Evolutionary conservation across 1,284 basidiomycete genomes (phyloP).

Genomic region (Anthracocystis walkeri): DNA sequence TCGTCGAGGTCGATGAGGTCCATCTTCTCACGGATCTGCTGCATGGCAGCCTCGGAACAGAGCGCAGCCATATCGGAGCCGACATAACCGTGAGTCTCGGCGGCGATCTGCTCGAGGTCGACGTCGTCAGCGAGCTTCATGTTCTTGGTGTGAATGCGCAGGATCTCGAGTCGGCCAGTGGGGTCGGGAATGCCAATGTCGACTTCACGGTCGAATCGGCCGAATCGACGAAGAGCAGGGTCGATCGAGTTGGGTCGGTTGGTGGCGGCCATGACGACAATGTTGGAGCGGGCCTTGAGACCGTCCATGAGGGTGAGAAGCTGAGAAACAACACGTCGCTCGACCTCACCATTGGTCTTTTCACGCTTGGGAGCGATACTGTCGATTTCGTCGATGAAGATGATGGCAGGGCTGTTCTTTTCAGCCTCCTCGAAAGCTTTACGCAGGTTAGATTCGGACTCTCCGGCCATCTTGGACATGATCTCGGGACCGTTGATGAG

Average conservation of each 20-base stretch:
- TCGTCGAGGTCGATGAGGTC: conserved; percentile 82
- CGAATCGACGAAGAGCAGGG: conserved; percentile 95
- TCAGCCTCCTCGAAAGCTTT: conserved; percentile 99
- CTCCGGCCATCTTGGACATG: conserved; percentile 99
- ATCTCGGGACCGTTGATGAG: conserved; percentile 99
- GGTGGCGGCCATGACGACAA: conserved; percentile 99
- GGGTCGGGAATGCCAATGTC: conserved; percentile 99
- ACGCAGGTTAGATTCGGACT: conserved; percentile 94
- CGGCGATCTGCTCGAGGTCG: conserved; percentile 95
- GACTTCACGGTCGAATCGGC: conserved; percentile 98
- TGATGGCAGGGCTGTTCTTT: conserved; percentile 99
- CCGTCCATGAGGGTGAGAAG: conserved; percentile 98
- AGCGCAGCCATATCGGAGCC: conserved; percentile 96
- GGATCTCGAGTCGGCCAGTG: conserved; percentile 96
- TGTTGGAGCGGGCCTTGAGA: conserved; percentile 96
- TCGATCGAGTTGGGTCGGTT: conserved; percentile 99
- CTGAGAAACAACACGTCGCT: conserved; percentile 98
- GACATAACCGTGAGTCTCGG: conserved; percentile 98
- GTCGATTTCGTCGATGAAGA: conserved; percentile 99
- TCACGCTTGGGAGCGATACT: conserved; percentile 99
- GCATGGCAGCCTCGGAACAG: conserved; percentile 97
- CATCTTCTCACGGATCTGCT: conserved; percentile 99
- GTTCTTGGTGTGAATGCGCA: conserved; percentile 99
- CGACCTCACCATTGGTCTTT: conserved; percentile 99
- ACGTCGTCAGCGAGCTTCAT: conserved; percentile 99